Percentiles rank a stretch among this genome's conserved stretches.
These are phyloP conservation scores for Cladosporium austrohemisphaericum DNA, from an alignment of 2,329 filamentous ascomycete genomes.

Conservation along the genomic window DNA sequence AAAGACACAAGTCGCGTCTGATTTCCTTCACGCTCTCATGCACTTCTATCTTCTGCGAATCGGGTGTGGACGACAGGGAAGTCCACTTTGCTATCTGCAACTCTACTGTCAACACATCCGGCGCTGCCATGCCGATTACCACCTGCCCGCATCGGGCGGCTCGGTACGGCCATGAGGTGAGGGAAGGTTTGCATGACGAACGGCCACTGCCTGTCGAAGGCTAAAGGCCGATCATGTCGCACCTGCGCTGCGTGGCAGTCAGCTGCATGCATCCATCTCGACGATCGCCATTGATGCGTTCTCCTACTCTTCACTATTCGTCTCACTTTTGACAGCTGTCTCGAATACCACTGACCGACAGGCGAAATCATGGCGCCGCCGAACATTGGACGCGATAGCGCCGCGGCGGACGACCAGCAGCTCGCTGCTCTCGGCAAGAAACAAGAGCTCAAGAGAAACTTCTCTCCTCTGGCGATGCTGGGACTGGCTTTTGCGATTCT, in stretches of 20 bases:
- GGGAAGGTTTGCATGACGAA: conserved; percentile 12
- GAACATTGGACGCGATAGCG: not conserved
- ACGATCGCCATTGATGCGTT: not conserved
- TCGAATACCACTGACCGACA: conserved; percentile 1
- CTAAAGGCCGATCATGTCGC: conserved; percentile 10
- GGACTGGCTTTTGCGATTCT: conserved; percentile 61
- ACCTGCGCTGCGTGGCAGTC: not conserved
- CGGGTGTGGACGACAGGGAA: not conserved
- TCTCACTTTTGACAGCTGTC: conserved; percentile 1
- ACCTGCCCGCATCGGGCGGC: conserved; percentile 6
- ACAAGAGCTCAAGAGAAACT: conserved; percentile 56
- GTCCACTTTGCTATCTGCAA: conserved; percentile 5
- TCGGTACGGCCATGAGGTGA: conserved; percentile 3
- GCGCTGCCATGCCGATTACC: conserved; percentile 1
- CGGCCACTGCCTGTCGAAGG: not conserved
- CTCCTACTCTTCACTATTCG: too few relatives aligned
- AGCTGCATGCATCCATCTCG: too few relatives aligned
- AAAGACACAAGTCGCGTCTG: not conserved
- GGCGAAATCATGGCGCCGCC: conserved; percentile 5
- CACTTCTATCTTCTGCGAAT: not conserved
- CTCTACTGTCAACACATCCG: not conserved
- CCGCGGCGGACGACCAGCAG: conserved; percentile 44
- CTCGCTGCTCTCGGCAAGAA: conserved; percentile 56
- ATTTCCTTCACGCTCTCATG: conserved; percentile 5
- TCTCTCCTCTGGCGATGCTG: conserved; percentile 57